Percentiles rank a stretch among this genome's conserved stretches.
These are phyloP conservation scores for Saccharomycopsis schoenii DNA, from an alignment of 805 yeast species.

Conservation along the genomic window DNA sequence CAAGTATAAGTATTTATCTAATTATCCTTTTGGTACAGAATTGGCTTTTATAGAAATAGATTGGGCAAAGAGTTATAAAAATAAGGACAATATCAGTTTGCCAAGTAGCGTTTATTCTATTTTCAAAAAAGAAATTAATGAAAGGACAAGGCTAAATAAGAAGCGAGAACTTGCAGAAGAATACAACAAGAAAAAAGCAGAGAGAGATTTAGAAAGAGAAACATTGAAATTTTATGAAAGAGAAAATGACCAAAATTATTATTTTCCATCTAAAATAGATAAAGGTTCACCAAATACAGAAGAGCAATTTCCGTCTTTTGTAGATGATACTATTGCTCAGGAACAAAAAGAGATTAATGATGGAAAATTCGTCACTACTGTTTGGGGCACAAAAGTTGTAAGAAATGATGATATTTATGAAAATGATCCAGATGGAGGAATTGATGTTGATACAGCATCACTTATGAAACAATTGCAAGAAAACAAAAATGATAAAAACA, in stretches of 20 bases:
- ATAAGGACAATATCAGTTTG: constrained; percentile 21
- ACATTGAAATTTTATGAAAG: constrained; percentile 48
- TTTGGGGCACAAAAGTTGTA: constrained; percentile 17
- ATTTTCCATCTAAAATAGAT: background rate
- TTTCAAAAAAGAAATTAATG: constrained; percentile 46
- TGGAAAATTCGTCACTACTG: constrained; percentile 12
- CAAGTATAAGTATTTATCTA: constrained; percentile 64
- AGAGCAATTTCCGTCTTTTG: background rate
- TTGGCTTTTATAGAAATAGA: constrained; percentile 78
- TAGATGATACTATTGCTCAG: background rate
- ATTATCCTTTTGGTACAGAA: constrained; percentile 78
- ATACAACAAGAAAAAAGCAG: constrained; percentile 43
- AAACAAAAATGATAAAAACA: background rate
- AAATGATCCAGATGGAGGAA: constrained; percentile 7
- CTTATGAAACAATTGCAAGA: constrained; percentile 3
- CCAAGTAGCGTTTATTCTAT: constrained; percentile 34
- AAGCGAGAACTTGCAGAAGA: constrained; percentile 52
- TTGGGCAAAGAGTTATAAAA: constrained; percentile 42
- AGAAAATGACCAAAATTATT: constrained; percentile 34
- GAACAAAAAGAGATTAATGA: background rate
- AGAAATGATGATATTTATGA: background rate
- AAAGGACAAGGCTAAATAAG: constrained; percentile 42
- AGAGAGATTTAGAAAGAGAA: constrained; percentile 46
- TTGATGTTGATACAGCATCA: constrained; percentile 8
- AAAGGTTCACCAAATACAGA: background rate